Conservation (phyloP, 768 basidiomycete genomes). For the Lactifluus hygrophoroides region DNA sequence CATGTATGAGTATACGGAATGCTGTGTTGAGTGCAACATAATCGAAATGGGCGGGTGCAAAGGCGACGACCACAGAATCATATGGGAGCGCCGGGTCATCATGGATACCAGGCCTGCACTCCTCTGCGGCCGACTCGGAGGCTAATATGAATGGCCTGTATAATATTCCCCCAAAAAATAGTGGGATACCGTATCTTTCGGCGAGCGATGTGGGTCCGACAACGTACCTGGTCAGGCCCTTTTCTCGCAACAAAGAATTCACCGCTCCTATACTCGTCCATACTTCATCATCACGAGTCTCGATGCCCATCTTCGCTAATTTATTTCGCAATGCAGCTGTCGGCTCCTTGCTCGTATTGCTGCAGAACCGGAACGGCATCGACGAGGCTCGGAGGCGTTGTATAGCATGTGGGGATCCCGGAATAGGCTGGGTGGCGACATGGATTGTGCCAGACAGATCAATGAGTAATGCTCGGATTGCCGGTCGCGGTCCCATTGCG, state of each 20-base stretch:
- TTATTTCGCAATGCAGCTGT: slow-evolving; percentile 34
- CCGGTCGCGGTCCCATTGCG: slow-evolving; percentile 26
- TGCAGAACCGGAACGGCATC: slow-evolving; percentile 48
- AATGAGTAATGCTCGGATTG: slow-evolving; percentile 45
- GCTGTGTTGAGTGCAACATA: slow-evolving; percentile 55
- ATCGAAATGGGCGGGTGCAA: slow-evolving; percentile 42
- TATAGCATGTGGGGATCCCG: slow-evolving; percentile 40
- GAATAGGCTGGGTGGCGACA: slow-evolving; percentile 41
- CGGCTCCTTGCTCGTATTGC: slow-evolving; percentile 64
- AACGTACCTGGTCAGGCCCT: slow-evolving; percentile 35
- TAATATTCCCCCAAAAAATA: too few species aligned
- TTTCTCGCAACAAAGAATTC: slow-evolving; percentile 34
- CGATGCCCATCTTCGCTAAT: slow-evolving; percentile 43
- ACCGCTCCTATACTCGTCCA: slow-evolving; percentile 62
- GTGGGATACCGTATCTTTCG: too few species aligned
- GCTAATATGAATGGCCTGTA: slow-evolving; percentile 32
- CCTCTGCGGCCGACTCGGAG: slow-evolving; percentile 25
- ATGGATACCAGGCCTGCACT: slow-evolving; percentile 20
- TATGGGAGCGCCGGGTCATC: slow-evolving; percentile 25
- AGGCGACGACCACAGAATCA: slow-evolving; percentile 59
- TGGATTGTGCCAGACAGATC: slow-evolving; percentile 65
- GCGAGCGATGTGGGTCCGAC: not conserved
- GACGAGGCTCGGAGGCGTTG: slow-evolving; percentile 24
- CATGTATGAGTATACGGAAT: slow-evolving; percentile 49
- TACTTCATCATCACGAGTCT: slow-evolving; percentile 35